These are phyloP conservation scores for Recurvomyces mirabilis DNA, from an alignment of 495 filamentous ascomycete genomes.

Conservation along the genomic window DNA sequence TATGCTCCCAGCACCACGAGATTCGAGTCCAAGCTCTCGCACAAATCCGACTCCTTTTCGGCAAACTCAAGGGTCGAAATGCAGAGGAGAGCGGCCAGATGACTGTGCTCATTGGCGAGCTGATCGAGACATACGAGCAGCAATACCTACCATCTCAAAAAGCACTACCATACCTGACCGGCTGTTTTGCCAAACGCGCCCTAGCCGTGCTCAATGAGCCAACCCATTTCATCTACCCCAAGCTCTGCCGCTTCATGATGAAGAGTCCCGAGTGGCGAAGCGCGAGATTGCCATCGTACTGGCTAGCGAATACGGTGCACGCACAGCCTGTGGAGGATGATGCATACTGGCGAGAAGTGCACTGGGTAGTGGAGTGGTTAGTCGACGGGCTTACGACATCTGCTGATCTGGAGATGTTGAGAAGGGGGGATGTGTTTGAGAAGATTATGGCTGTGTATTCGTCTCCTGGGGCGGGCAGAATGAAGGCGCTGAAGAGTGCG, in stretches of 20 bases:
- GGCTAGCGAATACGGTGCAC: constrained; percentile 60
- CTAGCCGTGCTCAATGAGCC: constrained; percentile 62
- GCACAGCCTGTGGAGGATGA: constrained; percentile 62
- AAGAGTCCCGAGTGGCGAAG: constrained; percentile 61
- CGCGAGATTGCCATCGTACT: constrained; percentile 59
- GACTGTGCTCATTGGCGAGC: constrained; percentile 63
- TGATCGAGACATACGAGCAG: constrained; percentile 59
- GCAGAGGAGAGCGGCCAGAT: constrained; percentile 67
- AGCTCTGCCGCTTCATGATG: constrained; percentile 75
- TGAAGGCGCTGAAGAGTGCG: constrained; percentile 48
- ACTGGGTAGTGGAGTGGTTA: constrained; percentile 72
- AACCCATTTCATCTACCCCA: constrained; percentile 71
- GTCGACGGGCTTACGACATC: constrained; percentile 54
- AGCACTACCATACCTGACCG: constrained; percentile 55
- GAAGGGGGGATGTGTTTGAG: constrained; percentile 69
- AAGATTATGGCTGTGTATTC: constrained; percentile 59
- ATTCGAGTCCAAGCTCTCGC: constrained; percentile 66
- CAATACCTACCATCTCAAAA: constrained; percentile 25
- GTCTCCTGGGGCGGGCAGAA: constrained; percentile 45
- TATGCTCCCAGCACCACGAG: constrained; percentile 60
- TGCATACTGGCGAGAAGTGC: constrained; percentile 60
- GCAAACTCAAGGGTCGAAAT: constrained; percentile 41
- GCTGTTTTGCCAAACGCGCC: constrained; percentile 60
- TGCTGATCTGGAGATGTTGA: constrained; percentile 70
- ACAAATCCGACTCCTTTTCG: constrained; percentile 52